Evolutionary conservation across 2,329 filamentous ascomycete species (phyloP).

Genomic region (Colletotrichum spaethianum): DNA sequence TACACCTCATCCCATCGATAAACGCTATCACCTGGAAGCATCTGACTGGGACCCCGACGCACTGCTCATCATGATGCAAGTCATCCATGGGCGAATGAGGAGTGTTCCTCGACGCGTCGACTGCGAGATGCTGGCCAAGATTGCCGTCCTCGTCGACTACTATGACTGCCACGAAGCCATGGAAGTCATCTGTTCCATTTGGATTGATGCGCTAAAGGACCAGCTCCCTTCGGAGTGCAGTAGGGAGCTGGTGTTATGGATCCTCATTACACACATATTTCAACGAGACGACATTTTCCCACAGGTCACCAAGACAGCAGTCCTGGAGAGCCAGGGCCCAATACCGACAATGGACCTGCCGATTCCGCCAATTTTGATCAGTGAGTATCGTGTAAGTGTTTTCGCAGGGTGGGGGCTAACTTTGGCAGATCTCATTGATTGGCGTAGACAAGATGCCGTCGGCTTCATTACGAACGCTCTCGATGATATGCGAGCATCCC

Average conservation of each 20-base stretch:
- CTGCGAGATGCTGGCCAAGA: constrained; percentile 46
- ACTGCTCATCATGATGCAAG: constrained; percentile 47
- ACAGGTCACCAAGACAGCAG: constrained; percentile 22
- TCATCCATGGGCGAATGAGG: constrained; percentile 47
- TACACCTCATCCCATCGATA: neutral
- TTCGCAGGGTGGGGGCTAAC: neutral
- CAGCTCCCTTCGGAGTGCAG: constrained; percentile 13
- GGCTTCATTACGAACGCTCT: neutral
- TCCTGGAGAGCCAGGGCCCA: constrained; percentile 8
- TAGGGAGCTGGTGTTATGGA: constrained; percentile 20
- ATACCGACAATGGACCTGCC: neutral
- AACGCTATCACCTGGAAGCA: constrained; percentile 28
- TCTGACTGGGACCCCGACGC: constrained; percentile 48
- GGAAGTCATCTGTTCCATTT: constrained; percentile 37
- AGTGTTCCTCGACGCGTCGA: constrained; percentile 43
- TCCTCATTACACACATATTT: constrained; percentile 44
- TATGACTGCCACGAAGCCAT: constrained; percentile 47
- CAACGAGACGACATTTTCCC: neutral
- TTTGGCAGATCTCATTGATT: neutral
- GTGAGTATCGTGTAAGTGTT: neutral
- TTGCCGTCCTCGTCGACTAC: constrained; percentile 50
- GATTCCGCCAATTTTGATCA: neutral
- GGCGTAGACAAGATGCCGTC: neutral
- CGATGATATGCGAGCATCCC: no score
- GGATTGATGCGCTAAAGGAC: constrained; percentile 28